Conservation (phyloP, 192 early-diverging fungal species). For the Helicostylum pulchrum region DNA sequence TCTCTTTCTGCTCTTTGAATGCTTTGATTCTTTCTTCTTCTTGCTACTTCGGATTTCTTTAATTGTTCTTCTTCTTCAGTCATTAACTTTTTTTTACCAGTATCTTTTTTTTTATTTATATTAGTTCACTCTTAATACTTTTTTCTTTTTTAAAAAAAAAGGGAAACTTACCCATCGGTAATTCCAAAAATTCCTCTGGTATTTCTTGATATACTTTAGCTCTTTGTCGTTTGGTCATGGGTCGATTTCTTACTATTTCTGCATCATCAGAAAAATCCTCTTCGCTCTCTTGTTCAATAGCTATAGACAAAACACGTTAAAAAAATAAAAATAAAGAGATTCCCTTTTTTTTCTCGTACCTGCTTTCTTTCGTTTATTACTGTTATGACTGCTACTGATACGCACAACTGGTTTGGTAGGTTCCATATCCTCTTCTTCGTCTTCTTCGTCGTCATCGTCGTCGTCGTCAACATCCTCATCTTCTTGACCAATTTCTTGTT, state of each 20-base stretch:
- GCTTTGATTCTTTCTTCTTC: conserved; percentile 76
- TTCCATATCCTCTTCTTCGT: conserved; percentile 1
- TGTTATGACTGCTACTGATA: conserved; percentile 3
- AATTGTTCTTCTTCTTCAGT: conserved; percentile 71
- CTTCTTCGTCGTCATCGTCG: conserved; percentile 18
- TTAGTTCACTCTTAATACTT: background rate
- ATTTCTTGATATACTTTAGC: conserved; percentile 58
- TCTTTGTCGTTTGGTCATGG: conserved; percentile 69
- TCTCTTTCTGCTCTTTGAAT: conserved; percentile 75
- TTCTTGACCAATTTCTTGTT: conserved; percentile 9
- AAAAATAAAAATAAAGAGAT: background rate
- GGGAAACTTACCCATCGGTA: conserved; percentile 55
- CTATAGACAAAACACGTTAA: background rate
- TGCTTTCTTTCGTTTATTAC: background rate
- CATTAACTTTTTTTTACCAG: conserved; percentile 57
- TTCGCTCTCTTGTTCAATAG: conserved; percentile 13
- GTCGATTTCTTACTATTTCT: conserved; percentile 34
- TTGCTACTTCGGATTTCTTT: conserved; percentile 68
- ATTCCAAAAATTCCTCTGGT: conserved; percentile 62
- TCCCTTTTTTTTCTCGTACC: background rate
- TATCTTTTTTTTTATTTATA: conserved; percentile 34
- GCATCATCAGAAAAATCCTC: conserved; percentile 19
- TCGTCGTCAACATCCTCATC: conserved; percentile 11
- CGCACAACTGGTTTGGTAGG: background rate
- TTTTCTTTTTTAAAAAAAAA: background rate